Evolutionary conservation across 2,329 filamentous ascomycete species (phyloP).

Genomic region (Curvularia hawaiiensis): DNA sequence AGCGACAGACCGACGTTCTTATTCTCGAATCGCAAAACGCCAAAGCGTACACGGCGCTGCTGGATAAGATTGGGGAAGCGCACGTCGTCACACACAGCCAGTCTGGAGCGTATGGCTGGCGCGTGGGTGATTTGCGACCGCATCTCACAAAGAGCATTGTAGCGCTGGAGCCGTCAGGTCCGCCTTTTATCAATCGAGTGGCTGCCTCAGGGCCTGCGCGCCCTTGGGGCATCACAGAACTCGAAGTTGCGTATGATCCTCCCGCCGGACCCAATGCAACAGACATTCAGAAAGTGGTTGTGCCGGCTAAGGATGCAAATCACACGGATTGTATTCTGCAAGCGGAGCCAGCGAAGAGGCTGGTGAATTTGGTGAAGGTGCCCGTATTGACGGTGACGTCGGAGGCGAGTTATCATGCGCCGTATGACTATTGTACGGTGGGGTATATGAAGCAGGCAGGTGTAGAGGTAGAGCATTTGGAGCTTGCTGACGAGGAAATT

Average conservation of each 20-base stretch:
- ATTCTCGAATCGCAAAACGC: slow-evolving; percentile 43
- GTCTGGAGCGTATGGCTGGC: slow-evolving; percentile 54
- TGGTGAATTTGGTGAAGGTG: slow-evolving; percentile 56
- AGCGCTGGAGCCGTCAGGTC: slow-evolving; percentile 59
- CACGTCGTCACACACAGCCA: slow-evolving; percentile 59
- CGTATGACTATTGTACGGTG: slow-evolving; percentile 62
- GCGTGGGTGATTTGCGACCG: slow-evolving; percentile 57
- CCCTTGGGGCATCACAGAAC: slow-evolving; percentile 42
- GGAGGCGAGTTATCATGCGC: slow-evolving; percentile 60
- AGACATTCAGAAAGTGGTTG: slow-evolving; percentile 27
- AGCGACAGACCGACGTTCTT: slow-evolving; percentile 39
- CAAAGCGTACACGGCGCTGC: slow-evolving; percentile 50
- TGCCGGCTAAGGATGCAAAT: slow-evolving; percentile 30
- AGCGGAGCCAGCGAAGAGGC: slow-evolving; percentile 47
- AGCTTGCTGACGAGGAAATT: slow-evolving; percentile 64
- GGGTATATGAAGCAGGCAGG: slow-evolving; percentile 56
- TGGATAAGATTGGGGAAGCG: slow-evolving; percentile 51
- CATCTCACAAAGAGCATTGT: slow-evolving; percentile 56
- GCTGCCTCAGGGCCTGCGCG: slow-evolving; percentile 24
- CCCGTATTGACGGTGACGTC: slow-evolving; percentile 58
- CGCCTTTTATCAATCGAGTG: slow-evolving; percentile 47
- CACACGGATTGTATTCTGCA: slow-evolving; percentile 50
- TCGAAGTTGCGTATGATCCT: slow-evolving; percentile 43
- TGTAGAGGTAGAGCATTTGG: slow-evolving; percentile 28
- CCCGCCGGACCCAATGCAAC: slow-evolving; percentile 29